These are phyloP conservation scores for Metroxylon sagu DNA, from an alignment of 176 grass and related monocot genomes.

Conservation along the genomic window DNA sequence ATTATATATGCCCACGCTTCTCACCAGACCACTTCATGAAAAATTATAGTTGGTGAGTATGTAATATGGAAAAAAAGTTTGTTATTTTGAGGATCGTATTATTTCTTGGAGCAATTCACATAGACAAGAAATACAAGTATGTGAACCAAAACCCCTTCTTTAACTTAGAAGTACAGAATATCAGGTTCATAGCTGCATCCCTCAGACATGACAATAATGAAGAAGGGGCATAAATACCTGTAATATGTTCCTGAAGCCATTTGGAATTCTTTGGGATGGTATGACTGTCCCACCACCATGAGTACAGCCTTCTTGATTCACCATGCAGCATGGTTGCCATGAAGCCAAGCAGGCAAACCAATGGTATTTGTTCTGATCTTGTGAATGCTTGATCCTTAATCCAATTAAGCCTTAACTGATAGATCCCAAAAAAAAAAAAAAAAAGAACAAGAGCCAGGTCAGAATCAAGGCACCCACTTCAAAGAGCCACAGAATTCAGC, in stretches of 20 bases:
- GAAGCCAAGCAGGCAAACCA: constrained; percentile 11
- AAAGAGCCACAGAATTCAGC: not conserved
- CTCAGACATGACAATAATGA: constrained; percentile 1
- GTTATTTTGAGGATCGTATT: too few species aligned
- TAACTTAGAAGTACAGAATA: too few species aligned
- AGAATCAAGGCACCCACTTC: not conserved
- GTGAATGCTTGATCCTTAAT: not conserved
- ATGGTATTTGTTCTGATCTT: not conserved
- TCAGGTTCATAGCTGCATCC: not conserved
- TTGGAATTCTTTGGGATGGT: not conserved
- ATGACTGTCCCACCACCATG: constrained; percentile 15
- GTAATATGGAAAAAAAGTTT: too few species aligned
- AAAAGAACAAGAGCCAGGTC: not conserved
- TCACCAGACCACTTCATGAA: too few species aligned
- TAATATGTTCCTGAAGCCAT: constrained; percentile 41
- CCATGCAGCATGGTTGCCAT: constrained; percentile 24
- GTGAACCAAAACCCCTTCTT: too few species aligned
- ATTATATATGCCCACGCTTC: too few species aligned
- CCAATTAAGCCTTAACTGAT: not conserved
- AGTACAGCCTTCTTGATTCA: constrained; percentile 7
- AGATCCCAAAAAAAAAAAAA: not conserved
- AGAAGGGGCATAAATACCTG: constrained; percentile 33
- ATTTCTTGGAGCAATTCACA: too few species aligned
- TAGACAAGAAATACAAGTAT: too few species aligned
- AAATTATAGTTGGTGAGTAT: too few species aligned